Conservation (phyloP, 164 flowering plant genomes). For the Dillenia turbinata region DNA sequence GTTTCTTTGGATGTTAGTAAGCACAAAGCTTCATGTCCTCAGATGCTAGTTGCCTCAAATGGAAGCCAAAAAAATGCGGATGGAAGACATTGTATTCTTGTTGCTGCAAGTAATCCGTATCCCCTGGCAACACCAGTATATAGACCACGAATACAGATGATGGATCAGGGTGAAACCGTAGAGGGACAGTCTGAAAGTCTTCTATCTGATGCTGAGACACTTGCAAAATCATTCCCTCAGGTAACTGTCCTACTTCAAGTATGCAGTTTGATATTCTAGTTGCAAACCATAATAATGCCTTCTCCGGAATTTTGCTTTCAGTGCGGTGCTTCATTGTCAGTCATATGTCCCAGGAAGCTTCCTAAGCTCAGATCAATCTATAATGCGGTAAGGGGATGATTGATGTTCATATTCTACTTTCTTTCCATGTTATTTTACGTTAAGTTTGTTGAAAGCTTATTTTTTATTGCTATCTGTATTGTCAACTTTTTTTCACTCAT, state of each 20-base stretch:
- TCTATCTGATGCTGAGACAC: constrained; percentile 75
- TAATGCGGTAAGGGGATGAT: constrained; percentile 55
- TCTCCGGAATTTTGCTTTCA: constrained; percentile 34
- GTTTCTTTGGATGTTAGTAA: too few species aligned
- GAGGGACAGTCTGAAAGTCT: constrained; percentile 56
- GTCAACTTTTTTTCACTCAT: too few species aligned
- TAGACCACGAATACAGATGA: constrained; percentile 45
- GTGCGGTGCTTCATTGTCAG: constrained; percentile 77
- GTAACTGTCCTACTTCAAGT: constrained; percentile 20
- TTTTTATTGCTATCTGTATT: background rate
- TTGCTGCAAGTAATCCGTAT: constrained; percentile 88
- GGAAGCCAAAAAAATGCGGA: constrained; percentile 58
- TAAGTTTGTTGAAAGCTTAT: background rate
- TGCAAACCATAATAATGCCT: background rate
- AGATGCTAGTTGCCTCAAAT: constrained; percentile 18
- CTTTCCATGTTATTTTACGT: background rate
- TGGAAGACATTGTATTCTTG: constrained; percentile 79
- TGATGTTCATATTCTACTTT: background rate
- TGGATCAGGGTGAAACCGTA: constrained; percentile 47
- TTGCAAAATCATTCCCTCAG: constrained; percentile 77
- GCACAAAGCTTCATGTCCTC: too few species aligned
- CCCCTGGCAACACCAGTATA: constrained; percentile 82
- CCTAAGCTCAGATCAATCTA: constrained; percentile 75
- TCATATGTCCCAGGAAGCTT: constrained; percentile 86
- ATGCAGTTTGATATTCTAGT: too few species aligned